A percentile compares a stretch with the other conserved stretches of the same genome.
phyloP scores from a whole-genome alignment of 2,329 filamentous ascomycete species.

The Xylariaceae sp. region DNA sequence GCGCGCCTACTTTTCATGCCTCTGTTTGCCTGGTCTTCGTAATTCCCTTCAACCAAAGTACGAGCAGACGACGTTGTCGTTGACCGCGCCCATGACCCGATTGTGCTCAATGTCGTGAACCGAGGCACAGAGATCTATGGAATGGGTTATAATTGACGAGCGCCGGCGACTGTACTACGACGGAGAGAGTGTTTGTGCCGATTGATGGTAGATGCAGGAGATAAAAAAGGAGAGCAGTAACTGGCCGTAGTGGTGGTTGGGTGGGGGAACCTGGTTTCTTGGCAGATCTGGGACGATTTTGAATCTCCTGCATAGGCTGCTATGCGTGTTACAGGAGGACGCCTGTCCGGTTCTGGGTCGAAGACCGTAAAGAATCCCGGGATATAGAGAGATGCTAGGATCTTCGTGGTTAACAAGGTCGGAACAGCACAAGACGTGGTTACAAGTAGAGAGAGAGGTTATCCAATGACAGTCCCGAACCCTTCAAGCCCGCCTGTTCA shows the following conservation, averaged over 20 bases:
- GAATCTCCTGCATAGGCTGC: conserved; percentile 32
- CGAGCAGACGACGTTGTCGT: conserved; percentile 19
- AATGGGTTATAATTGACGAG: background rate
- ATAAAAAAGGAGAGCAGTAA: conserved; percentile 30
- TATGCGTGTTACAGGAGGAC: conserved; percentile 16
- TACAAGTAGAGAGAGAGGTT: too few species aligned
- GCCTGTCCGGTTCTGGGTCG: conserved; percentile 16
- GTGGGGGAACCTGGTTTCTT: conserved; percentile 31
- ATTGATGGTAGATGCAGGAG: conserved; percentile 27
- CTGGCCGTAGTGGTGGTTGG: background rate
- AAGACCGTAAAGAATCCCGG: background rate
- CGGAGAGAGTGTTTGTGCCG: conserved; percentile 5
- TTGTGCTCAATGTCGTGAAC: conserved; percentile 4
- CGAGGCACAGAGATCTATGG: conserved; percentile 9
- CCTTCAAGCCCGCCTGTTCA: conserved; percentile 16
- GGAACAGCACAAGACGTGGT: too few species aligned
- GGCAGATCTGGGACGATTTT: conserved; percentile 35
- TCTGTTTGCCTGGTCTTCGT: conserved; percentile 17
- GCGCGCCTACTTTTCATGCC: conserved; percentile 19
- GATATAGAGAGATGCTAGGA: conserved; percentile 8
- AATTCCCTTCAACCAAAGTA: conserved; percentile 30
- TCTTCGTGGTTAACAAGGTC: too few species aligned
- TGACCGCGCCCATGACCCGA: conserved; percentile 29
- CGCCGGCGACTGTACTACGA: conserved; percentile 6
- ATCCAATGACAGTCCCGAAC: background rate